Evolutionary conservation across 805 yeast species (phyloP), one percentile per base, ranked within the genome.

Genomic region (Grigorovia transvaalensis): DNA sequence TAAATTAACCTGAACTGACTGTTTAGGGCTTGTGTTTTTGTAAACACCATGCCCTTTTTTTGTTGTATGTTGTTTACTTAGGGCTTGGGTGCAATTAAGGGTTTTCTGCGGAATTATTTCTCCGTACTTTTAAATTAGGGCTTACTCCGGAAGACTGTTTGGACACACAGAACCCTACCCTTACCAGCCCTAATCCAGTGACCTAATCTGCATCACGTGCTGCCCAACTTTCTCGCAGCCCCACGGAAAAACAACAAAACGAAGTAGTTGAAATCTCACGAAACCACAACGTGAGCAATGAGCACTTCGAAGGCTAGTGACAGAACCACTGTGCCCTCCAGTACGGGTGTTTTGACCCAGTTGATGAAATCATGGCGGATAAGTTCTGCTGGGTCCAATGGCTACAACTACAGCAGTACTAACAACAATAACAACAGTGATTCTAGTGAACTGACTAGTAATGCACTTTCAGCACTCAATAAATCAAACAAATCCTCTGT

Each of bases 311-410:
- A 33, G 38, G 38, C 15, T 33, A 33, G 15, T 8, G 38, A 33
- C 38, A 33, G 38, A 13, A 33, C 15, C 38, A 5, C 11, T 33
- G 15, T 33, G 38, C 42, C 12, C 8, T 8, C n/a, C 2, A 17
- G 57, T n/a, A 49, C 59, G 3, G 56, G 58, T 45, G 42, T 63
- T 29, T 65, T 62, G 8, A 52, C 57, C 1, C 58, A 65, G 3
- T 49, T 63, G 43, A 61, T 63, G 66, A 63, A 62, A 50, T 61
- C 67, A 3, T 61, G 65, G 65, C 61, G 58, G 43, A 61, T 61
- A n/a, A 57, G 64, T 9, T 51, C 57, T 30, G 23, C 33, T 17
- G 38, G 27, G 6, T 33, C 38, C 3, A 33, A 9, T 33, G 38
- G 38, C 38, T 11, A 33, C 38, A 33, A 13, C 38, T 11, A 33